phyloP scores from a whole-genome alignment of 441 rosid genomes.

The Codiaeum variegatum region DNA sequence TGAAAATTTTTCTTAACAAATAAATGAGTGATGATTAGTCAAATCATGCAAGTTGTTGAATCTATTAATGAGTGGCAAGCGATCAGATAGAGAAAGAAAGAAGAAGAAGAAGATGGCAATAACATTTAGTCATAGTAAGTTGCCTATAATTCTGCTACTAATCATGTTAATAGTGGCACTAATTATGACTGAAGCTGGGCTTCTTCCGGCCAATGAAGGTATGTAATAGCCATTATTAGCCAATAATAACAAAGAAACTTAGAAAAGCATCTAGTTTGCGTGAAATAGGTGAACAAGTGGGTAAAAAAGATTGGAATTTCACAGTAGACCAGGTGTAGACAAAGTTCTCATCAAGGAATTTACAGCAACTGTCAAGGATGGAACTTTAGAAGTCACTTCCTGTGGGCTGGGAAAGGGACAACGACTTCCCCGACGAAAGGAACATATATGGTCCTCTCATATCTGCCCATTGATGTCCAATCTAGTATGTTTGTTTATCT shows the following conservation, averaged over 20 bases:
- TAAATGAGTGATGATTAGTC: background rate
- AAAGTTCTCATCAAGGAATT: slow-evolving; percentile 13
- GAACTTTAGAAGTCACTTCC: slow-evolving; percentile 23
- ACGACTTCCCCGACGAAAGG: slow-evolving; percentile 14
- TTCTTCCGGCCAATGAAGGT: slow-evolving; percentile 14
- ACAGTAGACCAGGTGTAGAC: slow-evolving; percentile 16
- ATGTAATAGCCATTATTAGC: background rate
- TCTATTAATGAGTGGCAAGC: background rate
- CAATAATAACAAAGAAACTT: background rate
- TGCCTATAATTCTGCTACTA: background rate
- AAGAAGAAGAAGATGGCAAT: background rate
- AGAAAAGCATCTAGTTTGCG: slow-evolving; percentile 2
- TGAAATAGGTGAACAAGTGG: slow-evolving; percentile 24
- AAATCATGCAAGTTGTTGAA: background rate
- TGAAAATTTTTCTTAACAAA: too few relatives aligned
- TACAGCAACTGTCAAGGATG: slow-evolving; percentile 15
- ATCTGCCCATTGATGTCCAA: slow-evolving; percentile 21
- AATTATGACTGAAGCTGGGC: background rate
- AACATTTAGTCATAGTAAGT: background rate
- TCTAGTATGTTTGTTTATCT: slow-evolving; percentile 12
- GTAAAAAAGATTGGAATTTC: slow-evolving; percentile 27
- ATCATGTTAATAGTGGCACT: background rate
- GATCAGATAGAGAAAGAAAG: background rate
- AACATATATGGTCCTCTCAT: slow-evolving; percentile 25
- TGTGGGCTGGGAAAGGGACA: slow-evolving; percentile 33